These are phyloP conservation scores for Infundibulicybe gibba DNA, from an alignment of 768 basidiomycete species.

Conservation along the genomic window DNA sequence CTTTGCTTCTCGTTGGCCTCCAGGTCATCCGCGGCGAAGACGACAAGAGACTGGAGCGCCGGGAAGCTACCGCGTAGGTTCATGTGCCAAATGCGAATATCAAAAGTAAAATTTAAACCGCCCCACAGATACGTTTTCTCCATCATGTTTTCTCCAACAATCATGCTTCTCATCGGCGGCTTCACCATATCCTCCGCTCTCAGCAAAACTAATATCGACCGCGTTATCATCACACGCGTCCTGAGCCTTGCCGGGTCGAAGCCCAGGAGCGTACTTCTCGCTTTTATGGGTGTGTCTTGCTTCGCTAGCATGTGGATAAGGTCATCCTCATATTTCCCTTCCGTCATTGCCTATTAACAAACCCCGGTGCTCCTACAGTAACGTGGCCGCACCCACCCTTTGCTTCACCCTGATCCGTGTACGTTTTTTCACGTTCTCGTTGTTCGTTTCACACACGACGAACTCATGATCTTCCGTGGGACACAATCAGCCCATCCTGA, in stretches of 20 bases:
- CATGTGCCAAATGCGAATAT: too few relatives aligned
- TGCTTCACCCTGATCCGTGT: conserved; percentile 96
- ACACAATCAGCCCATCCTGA: conserved; percentile 74
- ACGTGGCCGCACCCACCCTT: conserved; percentile 95
- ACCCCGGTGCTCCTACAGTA: conserved; percentile 40
- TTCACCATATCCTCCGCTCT: conserved; percentile 97
- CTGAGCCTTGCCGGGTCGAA: conserved; percentile 86
- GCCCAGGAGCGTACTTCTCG: conserved; percentile 83
- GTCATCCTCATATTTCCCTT: conserved; percentile 29
- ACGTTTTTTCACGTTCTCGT: conserved; percentile 21
- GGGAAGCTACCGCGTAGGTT: conserved; percentile 60
- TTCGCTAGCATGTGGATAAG: conserved; percentile 99
- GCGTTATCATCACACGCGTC: conserved; percentile 85
- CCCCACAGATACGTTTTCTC: conserved; percentile 79
- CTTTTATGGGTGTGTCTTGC: conserved; percentile 95
- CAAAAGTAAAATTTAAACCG: too few relatives aligned
- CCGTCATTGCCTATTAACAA: background rate
- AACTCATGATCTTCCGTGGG: background rate
- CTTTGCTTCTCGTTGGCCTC: conserved; percentile 82
- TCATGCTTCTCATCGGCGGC: conserved; percentile 97
- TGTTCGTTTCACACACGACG: conserved; percentile 2
- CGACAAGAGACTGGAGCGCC: conserved; percentile 48
- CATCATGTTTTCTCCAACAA: conserved; percentile 95
- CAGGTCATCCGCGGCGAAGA: conserved; percentile 69
- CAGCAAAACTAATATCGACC: conserved; percentile 93